Evolutionary conservation across 1,284 basidiomycete species (phyloP), one percentile per base, ranked within the genome.

Genomic region (Ustilago shanxiensis): DNA sequence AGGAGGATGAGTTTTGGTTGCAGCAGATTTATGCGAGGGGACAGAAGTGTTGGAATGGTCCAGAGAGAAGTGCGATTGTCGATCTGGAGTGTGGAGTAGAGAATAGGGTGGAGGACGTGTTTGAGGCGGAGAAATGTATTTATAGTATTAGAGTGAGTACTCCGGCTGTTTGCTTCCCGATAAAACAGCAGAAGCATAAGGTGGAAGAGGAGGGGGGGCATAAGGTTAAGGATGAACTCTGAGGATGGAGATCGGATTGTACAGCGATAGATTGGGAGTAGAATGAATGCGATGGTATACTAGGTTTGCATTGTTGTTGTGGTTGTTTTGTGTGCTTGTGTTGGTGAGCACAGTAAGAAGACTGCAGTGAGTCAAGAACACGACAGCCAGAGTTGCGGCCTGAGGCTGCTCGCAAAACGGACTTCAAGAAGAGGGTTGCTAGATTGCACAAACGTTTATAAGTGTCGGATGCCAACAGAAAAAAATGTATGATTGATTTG

Each of bases 71-170:
- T 77, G 90, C 93, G 20, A 88, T 90, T 79, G 93, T 99, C 26
- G 88, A 93, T 58, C 86, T 97, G 58, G 88, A 90, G 4, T 99
- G 96, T 82, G 96, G 94, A 1, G 91, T 90, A 4, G 92, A 94
- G 81, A 98, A 98, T 81, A 90, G 89, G 7, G 86, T 99, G n/a
- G 86, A 92, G 14, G 90, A 91, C 1, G 91, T 99, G 4, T 89
- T 90, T 54, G 96, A 99, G 88, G 80, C 83, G 8, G 95, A 99
- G 87, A 99, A 99, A 88, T 99, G 96, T 88, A 94, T 96, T 87
- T 99, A 99, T 85, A 90, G 92, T 82, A 91, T 97, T 85, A 93
- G 91, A 56, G 94, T 91, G 13, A 94, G 93, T 29, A 91, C 92
- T 0, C 97, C 96, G 7, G 95, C 95, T 0, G 88, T 98, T 37